Percentiles rank a stretch among this genome's conserved stretches.
These are phyloP conservation scores for Aspergillus asperescens DNA, from an alignment of 495 filamentous ascomycete species.

Conservation along the genomic window DNA sequence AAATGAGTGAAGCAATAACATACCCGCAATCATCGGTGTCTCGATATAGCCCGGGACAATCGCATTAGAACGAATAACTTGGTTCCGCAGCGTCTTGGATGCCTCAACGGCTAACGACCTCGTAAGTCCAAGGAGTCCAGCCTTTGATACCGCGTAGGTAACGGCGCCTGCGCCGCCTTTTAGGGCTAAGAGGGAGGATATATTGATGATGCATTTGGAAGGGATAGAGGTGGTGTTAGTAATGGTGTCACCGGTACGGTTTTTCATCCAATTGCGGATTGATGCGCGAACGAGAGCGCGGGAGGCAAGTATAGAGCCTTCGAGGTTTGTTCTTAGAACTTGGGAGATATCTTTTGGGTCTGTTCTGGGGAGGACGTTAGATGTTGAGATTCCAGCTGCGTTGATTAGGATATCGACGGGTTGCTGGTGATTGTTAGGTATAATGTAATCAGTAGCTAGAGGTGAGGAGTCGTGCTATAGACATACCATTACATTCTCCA, in stretches of 20 bases:
- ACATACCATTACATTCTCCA: constrained; percentile 42
- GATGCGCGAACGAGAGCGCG: constrained; percentile 46
- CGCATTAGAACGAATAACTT: constrained; percentile 65
- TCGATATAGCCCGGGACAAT: constrained; percentile 80
- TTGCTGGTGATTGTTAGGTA: neutral
- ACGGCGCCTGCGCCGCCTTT: constrained; percentile 60
- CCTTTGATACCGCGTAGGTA: constrained; percentile 75
- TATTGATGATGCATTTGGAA: constrained; percentile 68
- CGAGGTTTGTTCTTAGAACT: constrained; percentile 63
- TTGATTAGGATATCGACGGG: constrained; percentile 65
- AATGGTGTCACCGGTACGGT: constrained; percentile 6
- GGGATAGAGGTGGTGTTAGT: neutral
- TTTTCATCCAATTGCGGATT: constrained; percentile 34
- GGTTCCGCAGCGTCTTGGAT: constrained; percentile 27
- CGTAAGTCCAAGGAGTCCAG: constrained; percentile 72
- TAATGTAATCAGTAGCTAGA: too few relatives aligned
- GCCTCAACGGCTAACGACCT: constrained; percentile 63
- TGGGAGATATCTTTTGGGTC: constrained; percentile 35
- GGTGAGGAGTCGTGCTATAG: too few relatives aligned
- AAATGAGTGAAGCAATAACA: constrained; percentile 13
- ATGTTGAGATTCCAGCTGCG: constrained; percentile 64
- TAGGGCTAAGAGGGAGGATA: constrained; percentile 65
- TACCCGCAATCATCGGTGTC: constrained; percentile 71
- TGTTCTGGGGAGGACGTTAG: constrained; percentile 50
- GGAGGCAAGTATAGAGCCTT: constrained; percentile 63